Conservation (phyloP, 2,329 filamentous ascomycete genomes). For the Stromatinia cepivora region DNA sequence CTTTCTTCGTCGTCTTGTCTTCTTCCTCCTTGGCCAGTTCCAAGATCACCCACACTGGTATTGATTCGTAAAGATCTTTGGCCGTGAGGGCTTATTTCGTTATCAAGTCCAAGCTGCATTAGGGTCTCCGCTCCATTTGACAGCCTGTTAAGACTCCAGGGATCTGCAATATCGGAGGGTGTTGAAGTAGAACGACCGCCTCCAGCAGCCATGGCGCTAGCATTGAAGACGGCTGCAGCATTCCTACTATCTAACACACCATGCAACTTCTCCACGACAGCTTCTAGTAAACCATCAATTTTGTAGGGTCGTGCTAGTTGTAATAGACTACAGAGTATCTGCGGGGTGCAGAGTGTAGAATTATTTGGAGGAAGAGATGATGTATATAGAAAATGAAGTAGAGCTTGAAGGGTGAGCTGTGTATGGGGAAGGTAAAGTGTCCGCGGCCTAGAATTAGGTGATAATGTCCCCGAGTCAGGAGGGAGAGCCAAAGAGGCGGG, state of each 20-base stretch:
- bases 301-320: slow-evolving; percentile 93
- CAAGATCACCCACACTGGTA: slow-evolving; percentile 47
- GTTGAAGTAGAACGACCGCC: slow-evolving; percentile 77
- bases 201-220: slow-evolving; percentile 95
- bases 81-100: slow-evolving; percentile 28
- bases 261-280: slow-evolving; percentile 87
- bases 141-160: slow-evolving; percentile 46
- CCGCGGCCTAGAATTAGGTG: slow-evolving; percentile 70
- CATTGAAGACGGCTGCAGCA: slow-evolving; percentile 95
- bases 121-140: slow-evolving; percentile 22
- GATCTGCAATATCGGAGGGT: slow-evolving; percentile 48
- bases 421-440: slow-evolving; percentile 94
- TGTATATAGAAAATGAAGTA: slow-evolving; percentile 92
- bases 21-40: slow-evolving; percentile 38
- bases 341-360: slow-evolving; percentile 83
- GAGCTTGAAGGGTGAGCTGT: slow-evolving; percentile 80
- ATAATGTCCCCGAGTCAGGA: slow-evolving; percentile 50
- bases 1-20: slow-evolving; percentile 42
- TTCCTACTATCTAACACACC: slow-evolving; percentile 88
- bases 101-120: slow-evolving; percentile 30
- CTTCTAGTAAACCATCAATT: slow-evolving; percentile 88
- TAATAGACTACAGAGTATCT: slow-evolving; percentile 91
- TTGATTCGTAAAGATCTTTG: slow-evolving; percentile 49
- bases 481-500: slow-evolving; percentile 27
- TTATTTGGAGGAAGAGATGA: slow-evolving; percentile 77